phyloP scores from a whole-genome alignment of 495 filamentous ascomycete species.

The Clavariopsis aquatica region DNA sequence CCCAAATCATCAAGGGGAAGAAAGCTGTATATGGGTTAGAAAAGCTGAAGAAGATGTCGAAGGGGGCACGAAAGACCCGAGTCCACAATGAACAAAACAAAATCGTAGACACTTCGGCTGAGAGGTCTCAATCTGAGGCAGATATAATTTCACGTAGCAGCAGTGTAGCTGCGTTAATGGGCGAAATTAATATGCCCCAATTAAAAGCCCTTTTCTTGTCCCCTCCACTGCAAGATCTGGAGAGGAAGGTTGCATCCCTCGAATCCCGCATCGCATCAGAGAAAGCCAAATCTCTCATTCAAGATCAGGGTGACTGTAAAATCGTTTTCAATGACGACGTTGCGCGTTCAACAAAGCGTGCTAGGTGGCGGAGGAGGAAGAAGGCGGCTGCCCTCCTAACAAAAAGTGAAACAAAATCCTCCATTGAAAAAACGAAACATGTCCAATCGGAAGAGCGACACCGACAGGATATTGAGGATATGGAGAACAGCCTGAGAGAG shows the following conservation, averaged over 20 bases:
- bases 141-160: background rate
- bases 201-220: background rate
- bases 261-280: conserved; percentile 7
- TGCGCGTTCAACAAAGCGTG: background rate
- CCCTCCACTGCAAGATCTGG: background rate
- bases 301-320: background rate
- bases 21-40: background rate
- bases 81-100: background rate
- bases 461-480: background rate
- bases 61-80: background rate
- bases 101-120: background rate
- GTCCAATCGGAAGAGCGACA: background rate
- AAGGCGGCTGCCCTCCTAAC: no score
- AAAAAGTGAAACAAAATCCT: no score
- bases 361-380: conserved; percentile 16
- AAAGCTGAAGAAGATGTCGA: background rate
- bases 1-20: background rate
- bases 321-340: background rate
- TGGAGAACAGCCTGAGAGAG: background rate
- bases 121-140: background rate
- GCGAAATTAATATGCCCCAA: background rate
- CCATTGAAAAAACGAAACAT: no score
- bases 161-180: background rate
- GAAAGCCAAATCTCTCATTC: background rate
- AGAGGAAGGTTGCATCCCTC: background rate